Conservation (phyloP, 345 rosid species). For the Ceriops decandra region DNA sequence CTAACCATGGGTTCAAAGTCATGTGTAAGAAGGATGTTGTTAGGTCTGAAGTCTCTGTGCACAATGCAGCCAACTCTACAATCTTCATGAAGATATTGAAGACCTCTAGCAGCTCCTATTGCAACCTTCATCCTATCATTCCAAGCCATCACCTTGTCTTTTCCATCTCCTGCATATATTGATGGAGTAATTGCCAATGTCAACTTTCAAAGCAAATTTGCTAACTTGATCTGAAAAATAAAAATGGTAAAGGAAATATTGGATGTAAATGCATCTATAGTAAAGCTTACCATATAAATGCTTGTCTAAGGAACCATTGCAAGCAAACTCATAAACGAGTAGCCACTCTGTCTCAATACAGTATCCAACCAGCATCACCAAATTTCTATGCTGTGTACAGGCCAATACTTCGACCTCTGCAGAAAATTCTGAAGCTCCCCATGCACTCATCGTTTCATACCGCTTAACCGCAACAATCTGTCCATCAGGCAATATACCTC, state of each 20-base stretch:
- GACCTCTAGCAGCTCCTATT: constrained; percentile 65
- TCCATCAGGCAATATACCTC: constrained; percentile 51
- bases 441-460: constrained; percentile 42
- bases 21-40: constrained; percentile 64
- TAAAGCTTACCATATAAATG: constrained; percentile 49
- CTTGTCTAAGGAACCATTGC: constrained; percentile 62
- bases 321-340: constrained; percentile 58
- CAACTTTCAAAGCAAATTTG: background rate
- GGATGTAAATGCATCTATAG: background rate
- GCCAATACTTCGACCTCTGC: constrained; percentile 63
- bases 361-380: constrained; percentile 61
- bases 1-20: constrained; percentile 58
- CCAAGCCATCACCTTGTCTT: constrained; percentile 41
- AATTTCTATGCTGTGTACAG: constrained; percentile 63
- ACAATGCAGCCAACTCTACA: constrained; percentile 70
- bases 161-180: constrained; percentile 25
- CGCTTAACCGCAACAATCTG: constrained; percentile 60
- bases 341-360: constrained; percentile 57
- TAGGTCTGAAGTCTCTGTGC: constrained; percentile 65
- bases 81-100: constrained; percentile 70
- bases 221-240: background rate
- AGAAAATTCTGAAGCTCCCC: constrained; percentile 58
- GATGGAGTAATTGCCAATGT: background rate
- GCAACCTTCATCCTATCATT: constrained; percentile 48
- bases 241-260: background rate